Evolutionary conservation across 768 basidiomycete genomes (phyloP), one percentile per base, ranked within the genome.

Genomic region (Austroboletus eburneus): DNA sequence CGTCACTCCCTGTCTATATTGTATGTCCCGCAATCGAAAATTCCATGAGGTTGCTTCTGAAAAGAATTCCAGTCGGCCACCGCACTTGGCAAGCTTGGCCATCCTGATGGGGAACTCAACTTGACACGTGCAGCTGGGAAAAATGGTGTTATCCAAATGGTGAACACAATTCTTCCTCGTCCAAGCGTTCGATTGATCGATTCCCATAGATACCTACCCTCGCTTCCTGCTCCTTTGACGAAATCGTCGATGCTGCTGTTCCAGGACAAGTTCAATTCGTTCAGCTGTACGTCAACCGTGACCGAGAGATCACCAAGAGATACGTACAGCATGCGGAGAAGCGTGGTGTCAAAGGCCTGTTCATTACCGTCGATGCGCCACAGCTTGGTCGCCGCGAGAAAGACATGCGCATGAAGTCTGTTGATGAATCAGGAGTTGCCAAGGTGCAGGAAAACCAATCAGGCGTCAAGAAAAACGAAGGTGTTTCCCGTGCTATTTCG

Each of bases 361-460:
- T 96, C 69, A 94, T 96, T 64, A 94, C 92, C 0, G 91, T 96
- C 23, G 91, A 95, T 69, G 92, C 93, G 0, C 92, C 93, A 8
- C 93, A 96, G 55, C 80, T 96, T 13, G 93, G 93, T 40, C 79
- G 91, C 17, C 77, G 92, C 48, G 90, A 93, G 64, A 91, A 93
- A 42, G 92, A 94, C 60, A 95, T 96, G 91, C 77, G 91, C 14
- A 86, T 86, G 83, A 94, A 91, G 63, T 93, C 95, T 51, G 89
- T 87, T 29, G 90, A 86, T 9, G 85, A 83, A 24, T 48, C 55
- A 17, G 63, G 58, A 13, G 56, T 57, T 3, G 59, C 50, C 10
- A 59, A 49, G 30, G 57, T 64, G 4, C 59, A 61, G 37, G 52
- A 53, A 25, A 59, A 62, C 39, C 54, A 53, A 18, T 54, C 57